Conservation (phyloP, 2,329 filamentous ascomycete species). For the Diplodia intermedia region DNA sequence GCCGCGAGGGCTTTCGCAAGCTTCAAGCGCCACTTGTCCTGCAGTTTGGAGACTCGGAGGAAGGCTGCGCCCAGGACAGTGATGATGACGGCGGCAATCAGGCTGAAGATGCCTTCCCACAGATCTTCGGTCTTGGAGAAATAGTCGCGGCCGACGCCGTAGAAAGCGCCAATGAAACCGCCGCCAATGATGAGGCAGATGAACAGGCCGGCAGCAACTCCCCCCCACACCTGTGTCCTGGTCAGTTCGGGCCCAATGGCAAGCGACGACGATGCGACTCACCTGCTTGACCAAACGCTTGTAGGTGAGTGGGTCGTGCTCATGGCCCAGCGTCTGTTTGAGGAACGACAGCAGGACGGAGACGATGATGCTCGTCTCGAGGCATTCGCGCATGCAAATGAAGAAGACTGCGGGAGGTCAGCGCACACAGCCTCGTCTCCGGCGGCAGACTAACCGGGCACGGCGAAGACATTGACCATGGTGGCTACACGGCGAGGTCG, state of each 20-base stretch:
- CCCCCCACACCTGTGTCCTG: constrained; percentile 68
- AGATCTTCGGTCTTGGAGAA: constrained; percentile 75
- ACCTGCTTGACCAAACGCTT: constrained; percentile 72
- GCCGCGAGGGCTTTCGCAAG: constrained; percentile 72
- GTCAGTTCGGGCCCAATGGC: background rate
- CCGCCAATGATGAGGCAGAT: constrained; percentile 71
- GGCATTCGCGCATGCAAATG: constrained; percentile 83
- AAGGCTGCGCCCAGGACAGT: constrained; percentile 80
- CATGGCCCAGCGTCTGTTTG: constrained; percentile 77
- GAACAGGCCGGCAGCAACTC: constrained; percentile 66
- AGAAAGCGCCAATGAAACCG: constrained; percentile 74
- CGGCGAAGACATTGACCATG: constrained; percentile 74
- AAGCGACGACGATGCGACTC: constrained; percentile 33
- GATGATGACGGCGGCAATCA: constrained; percentile 81
- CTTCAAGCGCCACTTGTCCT: constrained; percentile 87
- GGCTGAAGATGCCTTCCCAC: constrained; percentile 80
- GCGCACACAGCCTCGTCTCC: background rate
- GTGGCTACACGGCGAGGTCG: constrained; percentile 31
- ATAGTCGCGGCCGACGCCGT: constrained; percentile 69
- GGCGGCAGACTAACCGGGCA: constrained; percentile 61
- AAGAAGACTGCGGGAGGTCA: constrained; percentile 71
- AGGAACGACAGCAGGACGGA: constrained; percentile 86
- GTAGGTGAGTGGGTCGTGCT: constrained; percentile 67
- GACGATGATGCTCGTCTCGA: constrained; percentile 84
- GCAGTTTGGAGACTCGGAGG: constrained; percentile 80